Evolutionary conservation across 768 basidiomycete species (phyloP), one percentile per base, ranked within the genome.

Genomic region (Hysterangium stoloniferum): DNA sequence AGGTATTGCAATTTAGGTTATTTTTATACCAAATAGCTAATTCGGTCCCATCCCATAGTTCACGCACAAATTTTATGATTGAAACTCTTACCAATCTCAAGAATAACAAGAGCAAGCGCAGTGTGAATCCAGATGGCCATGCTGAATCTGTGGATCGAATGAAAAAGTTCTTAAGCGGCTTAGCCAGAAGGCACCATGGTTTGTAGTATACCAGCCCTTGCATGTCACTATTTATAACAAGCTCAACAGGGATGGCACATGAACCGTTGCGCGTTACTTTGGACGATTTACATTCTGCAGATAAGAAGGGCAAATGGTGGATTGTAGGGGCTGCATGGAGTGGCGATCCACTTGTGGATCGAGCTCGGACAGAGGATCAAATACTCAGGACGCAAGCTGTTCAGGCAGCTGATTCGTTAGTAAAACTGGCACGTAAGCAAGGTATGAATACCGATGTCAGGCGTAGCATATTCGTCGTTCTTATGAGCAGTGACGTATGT

Each of bases 391-490:
- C 63, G 37, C 59, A 61, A 4, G 59, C 61, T 25, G 61, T 67
- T 41, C 71, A 67, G 37, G 63, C 69, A 4, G 38, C 25, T 11
- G 49, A 51, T 22, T 28, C 49, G 1, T 69, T 98, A 28, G 56
- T 84, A 33, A 84, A 82, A 58, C 74, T 98, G n/a, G 95, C 96
- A 4, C 76, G 80, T 57, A 85, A 82, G 62, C 96, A 99, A 63
- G 96, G 96, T 19, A 98, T 99, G 95, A 99, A 99, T 61, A 97
- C 94, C 1, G 96, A 97, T 58, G 84, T 97, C 33, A 77, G 95
- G 32, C 73, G 91, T 54, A 84, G 86, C 49, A 82, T 97, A 46
- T 99, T 99, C 61, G 81, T 93, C 13, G 85, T 94, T 11, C 68
- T 98, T 31, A 96, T 98, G 92, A 95, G 88, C 61, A 88, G 89